Evolutionary conservation across 78 protist genomes (phyloP).

Genomic region (slime mould (Dictyostelium discoideum)): DNA sequence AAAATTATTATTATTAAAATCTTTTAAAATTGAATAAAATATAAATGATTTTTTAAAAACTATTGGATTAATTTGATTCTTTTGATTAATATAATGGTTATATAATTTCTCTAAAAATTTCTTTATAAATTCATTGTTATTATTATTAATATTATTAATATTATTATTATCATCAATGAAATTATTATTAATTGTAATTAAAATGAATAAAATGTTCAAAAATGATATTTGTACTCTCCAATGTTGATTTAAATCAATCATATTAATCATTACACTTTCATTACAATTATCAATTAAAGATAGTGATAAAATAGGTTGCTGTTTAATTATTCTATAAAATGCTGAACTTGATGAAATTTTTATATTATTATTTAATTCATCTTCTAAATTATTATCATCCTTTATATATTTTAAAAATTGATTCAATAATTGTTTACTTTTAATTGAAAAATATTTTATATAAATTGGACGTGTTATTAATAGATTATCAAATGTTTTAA

Average conservation of each 20-base stretch:
- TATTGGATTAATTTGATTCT: not conserved
- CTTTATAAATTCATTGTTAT: not conserved
- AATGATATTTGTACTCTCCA: not conserved
- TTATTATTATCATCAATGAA: too few relatives aligned
- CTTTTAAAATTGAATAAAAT: not conserved
- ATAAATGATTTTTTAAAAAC: not conserved
- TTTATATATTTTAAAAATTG: constrained; percentile 9
- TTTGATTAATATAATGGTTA: not conserved
- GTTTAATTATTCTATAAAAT: constrained; percentile 2
- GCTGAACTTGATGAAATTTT: not conserved
- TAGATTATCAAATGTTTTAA: constrained; percentile 1
- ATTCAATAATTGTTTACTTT: not conserved
- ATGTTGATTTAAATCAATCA: not conserved
- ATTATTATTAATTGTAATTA: not conserved
- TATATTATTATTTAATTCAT: not conserved
- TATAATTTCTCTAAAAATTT: not conserved
- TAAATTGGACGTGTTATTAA: not conserved
- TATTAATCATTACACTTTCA: not conserved
- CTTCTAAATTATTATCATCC: not conserved
- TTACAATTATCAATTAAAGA: not conserved
- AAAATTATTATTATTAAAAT: not conserved
- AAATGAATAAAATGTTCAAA: not conserved
- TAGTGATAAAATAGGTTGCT: not conserved
- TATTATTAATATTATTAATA: not conserved
- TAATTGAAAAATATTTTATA: not conserved